These are phyloP conservation scores for Leccinum huronense DNA, from an alignment of 1,284 basidiomycete genomes.

Conservation along the genomic window DNA sequence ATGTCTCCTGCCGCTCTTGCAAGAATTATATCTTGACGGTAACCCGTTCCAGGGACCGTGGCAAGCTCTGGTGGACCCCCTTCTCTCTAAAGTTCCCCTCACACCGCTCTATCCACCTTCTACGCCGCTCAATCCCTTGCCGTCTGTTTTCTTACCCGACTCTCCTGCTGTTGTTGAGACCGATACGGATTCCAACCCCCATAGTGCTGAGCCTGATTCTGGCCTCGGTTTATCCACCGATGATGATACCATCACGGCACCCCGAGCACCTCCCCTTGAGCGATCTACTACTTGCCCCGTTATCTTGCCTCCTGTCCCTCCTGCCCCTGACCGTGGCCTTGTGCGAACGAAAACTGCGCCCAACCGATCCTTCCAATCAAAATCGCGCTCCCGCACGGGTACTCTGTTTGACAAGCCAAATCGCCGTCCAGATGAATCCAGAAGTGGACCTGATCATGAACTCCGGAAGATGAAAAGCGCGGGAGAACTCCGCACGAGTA, in stretches of 20 bases:
- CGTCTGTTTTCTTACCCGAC: constrained; percentile 42
- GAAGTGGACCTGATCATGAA: constrained; percentile 53
- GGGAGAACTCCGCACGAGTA: constrained; percentile 65
- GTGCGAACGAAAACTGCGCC: constrained; percentile 69
- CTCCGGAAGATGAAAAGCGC: constrained; percentile 85
- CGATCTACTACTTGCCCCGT: constrained; percentile 50
- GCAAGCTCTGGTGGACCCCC: constrained; percentile 83
- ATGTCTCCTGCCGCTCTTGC: constrained; percentile 77
- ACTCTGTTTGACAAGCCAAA: constrained; percentile 22
- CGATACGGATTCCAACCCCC: constrained; percentile 55
- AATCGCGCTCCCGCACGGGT: constrained; percentile 37
- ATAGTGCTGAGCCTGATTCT: constrained; percentile 38
- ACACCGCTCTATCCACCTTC: constrained; percentile 66
- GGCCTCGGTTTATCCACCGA: constrained; percentile 36
- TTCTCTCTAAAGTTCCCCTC: constrained; percentile 61
- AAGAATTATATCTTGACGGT: constrained; percentile 86
- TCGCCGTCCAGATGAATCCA: constrained; percentile 38
- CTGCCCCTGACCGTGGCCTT: constrained; percentile 44
- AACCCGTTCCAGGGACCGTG: constrained; percentile 94
- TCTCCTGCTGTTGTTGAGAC: constrained; percentile 46
- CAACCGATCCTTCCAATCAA: constrained; percentile 58
- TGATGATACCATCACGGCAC: constrained; percentile 72
- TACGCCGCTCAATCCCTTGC: constrained; percentile 57
- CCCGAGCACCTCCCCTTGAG: constrained; percentile 51
- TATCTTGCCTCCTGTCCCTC: constrained; percentile 31